Evolutionary conservation across 257 asterid genomes (phyloP), one percentile per base, ranked within the genome.

Genomic region (Forsythia suspensa): DNA sequence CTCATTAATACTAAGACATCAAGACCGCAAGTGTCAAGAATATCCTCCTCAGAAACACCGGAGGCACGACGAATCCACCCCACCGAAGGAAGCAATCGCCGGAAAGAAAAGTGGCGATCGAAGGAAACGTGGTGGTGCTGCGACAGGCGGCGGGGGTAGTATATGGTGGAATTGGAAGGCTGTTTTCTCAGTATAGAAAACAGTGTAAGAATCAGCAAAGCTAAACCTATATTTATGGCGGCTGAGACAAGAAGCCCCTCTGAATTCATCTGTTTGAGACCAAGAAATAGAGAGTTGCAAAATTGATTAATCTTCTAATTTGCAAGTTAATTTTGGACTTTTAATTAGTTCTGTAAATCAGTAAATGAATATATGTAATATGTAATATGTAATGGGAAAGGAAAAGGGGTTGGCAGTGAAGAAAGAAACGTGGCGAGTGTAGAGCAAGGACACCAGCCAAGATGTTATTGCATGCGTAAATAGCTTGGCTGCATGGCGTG

Each of bases 1-100:
- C 97, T 84, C 2, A 93, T 83, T 77, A 92, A 87, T 78, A 94
- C 91, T 71, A 92, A 87, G 24, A 87, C 97, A 75, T 93, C 99
- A 7, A 95, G 97, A 44, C 99, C 98, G 71, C 89, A 89, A 0
- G 81, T 80, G 70, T 94, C 88, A 44, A 93, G 93, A 74, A 95
- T 90, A 73, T 93, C 95, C 3, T 91, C 97, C 74, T 93, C 97
- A 1, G 93, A 75, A 40, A 91, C 87, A 29, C 77, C 75, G 44
- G 81, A 70, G 21, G 96, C 91, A 34, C 87, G 86, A 76, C 87
- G 88, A 79, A 93, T 79, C 97, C 98, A 95, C 2, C 75, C 90
- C 24, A 87, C n/a, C 12, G 97, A 89, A 5, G 99, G 99, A 16
- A 93, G 76, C 21, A 93, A 71, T 21, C 92, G 90, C 21, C 87